Base-by-base conservation (phyloP, 768 basidiomycete species). In the Chalciporus piperatus region DNA sequence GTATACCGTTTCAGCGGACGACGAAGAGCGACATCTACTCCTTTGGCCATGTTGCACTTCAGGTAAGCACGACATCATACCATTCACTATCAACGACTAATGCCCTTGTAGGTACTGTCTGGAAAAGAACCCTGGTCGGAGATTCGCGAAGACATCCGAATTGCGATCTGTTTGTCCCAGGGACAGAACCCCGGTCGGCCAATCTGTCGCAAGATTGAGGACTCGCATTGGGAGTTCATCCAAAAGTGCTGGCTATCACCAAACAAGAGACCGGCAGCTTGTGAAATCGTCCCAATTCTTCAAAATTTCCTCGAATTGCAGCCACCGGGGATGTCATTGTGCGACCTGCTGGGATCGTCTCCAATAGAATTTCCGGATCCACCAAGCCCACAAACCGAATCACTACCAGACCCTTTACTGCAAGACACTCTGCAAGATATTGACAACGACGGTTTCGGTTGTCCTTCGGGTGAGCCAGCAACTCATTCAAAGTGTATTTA, bases 1-100 rank as follows among this genome's bases (percentile, higher is more conserved):
- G 57, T 33, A 47, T 41, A 23, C 20, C 14, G 20, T 14, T 40
- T 17, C 17, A 38, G 13, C 38, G 27, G 27, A 56, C 55, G 11
- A 48, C 28, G 12, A 48, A 48, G 25, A 51, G 49, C 7, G 56
- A 57, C 28, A 42, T 58, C 6, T 58, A 48, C 19, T 58, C 47
- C 22, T 58, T 57, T 35, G 50, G 47, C 12, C 51, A 42, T 11
- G 3, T 57, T 12, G 22, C 49, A 1, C 49, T 57, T 27, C 56
- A 57, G 37, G 56, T 57, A 50, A 27, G 2, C 14, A 38, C 17
- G 32, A 6, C 22, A 22, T 4, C 22, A 4, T 22, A 22, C 22
- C 4, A 22, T 22, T 22, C 4, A 22, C 2, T 22, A 4, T 33
- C 10, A 5, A 17, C 5, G 23, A 28, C 8, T 22, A 2, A 22